Conservation (phyloP, 2,329 filamentous ascomycete genomes). For the Hypoxylon sp. region DNA sequence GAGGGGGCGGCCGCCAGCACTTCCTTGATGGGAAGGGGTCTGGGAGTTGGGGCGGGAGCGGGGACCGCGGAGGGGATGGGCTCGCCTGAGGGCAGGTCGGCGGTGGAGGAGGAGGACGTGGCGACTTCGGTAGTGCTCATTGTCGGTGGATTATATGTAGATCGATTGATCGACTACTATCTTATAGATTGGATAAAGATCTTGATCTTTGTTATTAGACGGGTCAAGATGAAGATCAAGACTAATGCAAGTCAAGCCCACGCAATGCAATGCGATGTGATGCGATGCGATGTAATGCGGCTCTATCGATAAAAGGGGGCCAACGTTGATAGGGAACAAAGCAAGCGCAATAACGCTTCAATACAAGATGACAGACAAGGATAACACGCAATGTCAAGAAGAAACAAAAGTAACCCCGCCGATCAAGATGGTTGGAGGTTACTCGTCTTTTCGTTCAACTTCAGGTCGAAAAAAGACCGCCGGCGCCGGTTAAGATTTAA, state of each 20-base stretch:
- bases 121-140: slow-evolving; percentile 49
- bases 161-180: background rate
- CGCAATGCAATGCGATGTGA: background rate
- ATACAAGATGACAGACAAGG: slow-evolving; percentile 6
- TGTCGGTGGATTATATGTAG: slow-evolving; percentile 16
- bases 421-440: slow-evolving; percentile 24
- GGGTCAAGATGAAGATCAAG: background rate
- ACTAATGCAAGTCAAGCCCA: background rate
- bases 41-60: slow-evolving; percentile 46
- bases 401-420: slow-evolving; percentile 9
- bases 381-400: background rate
- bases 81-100: slow-evolving; percentile 58
- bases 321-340: background rate
- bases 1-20: slow-evolving; percentile 58
- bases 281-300: background rate
- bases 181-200: background rate
- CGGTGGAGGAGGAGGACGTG: slow-evolving; percentile 47
- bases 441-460: slow-evolving; percentile 33
- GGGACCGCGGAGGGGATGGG: slow-evolving; percentile 54
- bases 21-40: slow-evolving; percentile 49
- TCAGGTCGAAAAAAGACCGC: slow-evolving; percentile 21
- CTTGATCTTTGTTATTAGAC: background rate
- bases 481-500: slow-evolving; percentile 25
- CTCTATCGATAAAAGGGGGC: slow-evolving; percentile 27
- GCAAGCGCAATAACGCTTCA: slow-evolving; percentile 22